Evolutionary conservation across 306 rosid genomes (phyloP), one percentile per base, ranked within the genome.

Genomic region (Inga leiocalycina): DNA sequence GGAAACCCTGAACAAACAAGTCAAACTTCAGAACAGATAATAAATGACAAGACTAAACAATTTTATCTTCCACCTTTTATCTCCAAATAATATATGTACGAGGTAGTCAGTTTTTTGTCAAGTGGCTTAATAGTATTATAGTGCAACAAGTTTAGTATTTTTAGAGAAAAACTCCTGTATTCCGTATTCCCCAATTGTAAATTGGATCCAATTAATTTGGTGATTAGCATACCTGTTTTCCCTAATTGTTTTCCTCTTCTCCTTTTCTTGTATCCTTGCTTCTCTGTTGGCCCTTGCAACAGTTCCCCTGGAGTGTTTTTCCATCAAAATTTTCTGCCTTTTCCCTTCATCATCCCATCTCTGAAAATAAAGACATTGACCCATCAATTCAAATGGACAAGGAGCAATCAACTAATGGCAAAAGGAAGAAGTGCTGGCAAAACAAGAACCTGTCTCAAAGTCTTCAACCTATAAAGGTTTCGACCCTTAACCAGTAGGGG

Each of bases 401-500:
- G 62, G 39, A 76, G 41, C 71, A 70, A 39, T 37, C 14, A 74
- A 74, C 44, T 34, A 68, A 61, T 59, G 81, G 74, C 56, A 71
- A 67, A 51, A 77, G 80, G 79, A 74, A 76, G 83, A 48, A 78
- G 75, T 61, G 74, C 12, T 67, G 57, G 46, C 54, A 13, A 57
- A 72, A 39, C 51, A 75, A 71, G 70, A 39, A 94, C 98, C 98
- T 93, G 97, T 96, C 99, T 91, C 89, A 91, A 62, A 79, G 98
- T 96, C 88, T 90, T 92, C 85, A 93, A 51, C 81, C 92, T 85
- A 79, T 93, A 95, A 81, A 95, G 98, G 81, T 96, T 93, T 82
- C 99, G 90, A 73, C 99, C 99, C 89, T 96, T 93, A 13, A 93
- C 90, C 82, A 96, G 81, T 44, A 93, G 89, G 76, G 97, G 98